Base-by-base conservation (phyloP, 2,329 filamentous ascomycete species). In the Penicillium sp. region DNA sequence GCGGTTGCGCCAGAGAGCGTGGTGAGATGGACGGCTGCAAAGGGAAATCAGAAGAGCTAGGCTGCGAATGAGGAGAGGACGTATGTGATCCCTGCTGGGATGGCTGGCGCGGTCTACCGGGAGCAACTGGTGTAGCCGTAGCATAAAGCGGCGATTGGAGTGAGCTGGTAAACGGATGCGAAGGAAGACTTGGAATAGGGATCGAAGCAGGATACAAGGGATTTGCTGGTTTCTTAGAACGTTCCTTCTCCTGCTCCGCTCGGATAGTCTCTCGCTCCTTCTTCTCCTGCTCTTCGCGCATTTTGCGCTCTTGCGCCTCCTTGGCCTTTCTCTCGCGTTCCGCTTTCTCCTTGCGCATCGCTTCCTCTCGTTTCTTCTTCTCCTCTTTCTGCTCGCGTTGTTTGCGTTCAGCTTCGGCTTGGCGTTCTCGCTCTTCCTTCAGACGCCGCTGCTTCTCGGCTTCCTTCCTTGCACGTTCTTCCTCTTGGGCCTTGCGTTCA, bases 401-500 rank as follows among this genome's bases (percentile, higher is more conserved):
- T 68, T 90, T 95, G 47, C 88, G 84, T 66, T 97, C 91, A 49
- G 81, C 77, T 65, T 96, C 90, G 23, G 85, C 86, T 61, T 94
- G 87, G 56, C 84, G 82, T 59, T 95, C 89, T 55, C 87, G 83
- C 66, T 94, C 89, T 63, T 96, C 89, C 61, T 89, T 85, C 45
- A 86, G 74, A 40, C 87, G 82, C 52, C 84, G 84, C 64, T 85
- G 80, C 62, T 86, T 87, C 60, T 97, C 91, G 3, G 85, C 85
- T 64, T 97, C 91, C 67, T 89, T 95, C 46, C 84, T 81, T 47
- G 84, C 74, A 42, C 85, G 84, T 59, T 95, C 90, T 61, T 96
- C 91, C 62, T 97, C 93, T 54, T 89, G 88, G 23, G 87, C 86
- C 68, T 87, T 94, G 67, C 85, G 89, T 68, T 94, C 88, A 3